Evolutionary conservation across 23 red algal genomes (phyloP), one percentile per base, ranked within the genome.

Genomic region (Gracilaria gracilis): DNA sequence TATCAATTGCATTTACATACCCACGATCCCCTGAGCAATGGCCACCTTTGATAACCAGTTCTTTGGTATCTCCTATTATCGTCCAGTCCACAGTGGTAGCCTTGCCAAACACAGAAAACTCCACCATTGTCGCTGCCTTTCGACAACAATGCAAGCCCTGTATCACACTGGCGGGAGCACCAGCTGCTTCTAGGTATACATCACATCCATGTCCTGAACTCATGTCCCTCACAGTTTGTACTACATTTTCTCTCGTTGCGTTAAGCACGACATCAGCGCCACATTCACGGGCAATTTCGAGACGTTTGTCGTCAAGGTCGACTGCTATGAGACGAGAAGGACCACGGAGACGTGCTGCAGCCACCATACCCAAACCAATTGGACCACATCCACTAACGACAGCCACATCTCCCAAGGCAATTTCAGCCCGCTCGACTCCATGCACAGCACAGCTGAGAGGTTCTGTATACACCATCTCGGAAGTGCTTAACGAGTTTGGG

Each of bases 161-260:
- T 67, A 59, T 59, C 36, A 96, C 95, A 46, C 67, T 81, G 19
- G 82, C 78, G 9, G 74, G 74, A 3, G 54, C 73, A 66, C 95
- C 95, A 34, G 88, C 61, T 38, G 95, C 95, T 81, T 96, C 95
- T 29, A 96, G 58, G 69, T 96, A 96, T 39, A 96, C 95, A 82
- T 96, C 95, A 44, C 81, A 92, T 34, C 95, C 95, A 50, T 96
- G 88, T 74, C 95, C 95, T 61, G 75, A 88, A 44, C 61, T 85
- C 51, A 85, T 85, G 17, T 84, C 58, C 29, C 53, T 93, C 44
- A 96, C 75, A 39, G 86, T 84, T 20, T 82, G 67, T 7, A 64
- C 92, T 4, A 73, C 61, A 81, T 93, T 47, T 35, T 80, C 85
- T 39, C 39, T 89, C 31, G 42, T 62, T 9, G 79, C 54, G 33